Conservation (phyloP, 164 flowering plant genomes). For the Kingdonia uniflora region DNA sequence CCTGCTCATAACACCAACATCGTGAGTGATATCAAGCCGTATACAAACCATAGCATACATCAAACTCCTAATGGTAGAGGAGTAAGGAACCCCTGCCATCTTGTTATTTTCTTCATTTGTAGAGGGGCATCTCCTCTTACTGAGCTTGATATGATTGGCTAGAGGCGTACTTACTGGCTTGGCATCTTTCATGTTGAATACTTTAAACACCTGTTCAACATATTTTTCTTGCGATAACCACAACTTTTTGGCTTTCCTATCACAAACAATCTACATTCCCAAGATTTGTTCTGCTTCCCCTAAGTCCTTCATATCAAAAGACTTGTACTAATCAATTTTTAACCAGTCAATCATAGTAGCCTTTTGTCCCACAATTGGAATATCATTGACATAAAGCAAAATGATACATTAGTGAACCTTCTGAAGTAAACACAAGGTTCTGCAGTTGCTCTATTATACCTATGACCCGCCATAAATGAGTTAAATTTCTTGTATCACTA, state of each 20-base stretch:
- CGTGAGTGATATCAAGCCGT: too few species aligned
- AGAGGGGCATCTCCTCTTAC: not conserved
- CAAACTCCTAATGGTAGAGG: slow-evolving; percentile 3
- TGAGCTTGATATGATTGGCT: too few species aligned
- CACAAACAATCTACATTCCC: too few species aligned
- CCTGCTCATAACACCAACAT: too few species aligned
- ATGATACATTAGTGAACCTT: not conserved
- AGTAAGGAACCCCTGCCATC: slow-evolving; percentile 3
- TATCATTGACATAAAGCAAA: slow-evolving; percentile 3
- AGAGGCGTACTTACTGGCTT: too few species aligned
- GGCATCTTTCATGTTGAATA: not conserved
- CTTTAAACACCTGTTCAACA: slow-evolving; percentile 1
- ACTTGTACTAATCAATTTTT: not conserved
- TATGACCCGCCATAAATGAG: not conserved
- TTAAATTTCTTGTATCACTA: too few species aligned
- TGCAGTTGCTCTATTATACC: not conserved
- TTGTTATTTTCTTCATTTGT: not conserved
- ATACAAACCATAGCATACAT: slow-evolving; percentile 1
- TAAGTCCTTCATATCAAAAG: slow-evolving; percentile 3
- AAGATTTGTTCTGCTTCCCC: not conserved
- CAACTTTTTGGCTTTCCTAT: too few species aligned
- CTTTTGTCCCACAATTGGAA: not conserved
- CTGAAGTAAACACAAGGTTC: not conserved
- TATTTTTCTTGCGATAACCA: slow-evolving; percentile 2
- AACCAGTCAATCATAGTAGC: not conserved